Percentiles rank a stretch among this genome's conserved stretches.
Evolutionary conservation across 257 asterid genomes (phyloP).

Genomic region (Capsicum baccatum): DNA sequence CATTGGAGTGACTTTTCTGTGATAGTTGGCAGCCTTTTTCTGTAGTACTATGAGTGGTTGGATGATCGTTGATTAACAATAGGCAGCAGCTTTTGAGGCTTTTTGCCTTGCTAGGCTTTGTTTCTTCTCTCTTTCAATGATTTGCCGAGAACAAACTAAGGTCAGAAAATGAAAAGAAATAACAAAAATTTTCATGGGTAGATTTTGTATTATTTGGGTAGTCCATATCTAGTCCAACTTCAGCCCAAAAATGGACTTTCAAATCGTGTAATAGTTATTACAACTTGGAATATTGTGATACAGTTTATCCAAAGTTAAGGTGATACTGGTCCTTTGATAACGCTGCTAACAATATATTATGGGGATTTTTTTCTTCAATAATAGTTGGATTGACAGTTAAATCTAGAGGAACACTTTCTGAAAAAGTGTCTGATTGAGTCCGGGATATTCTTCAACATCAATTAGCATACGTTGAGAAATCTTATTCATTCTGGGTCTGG

Average conservation of each 20-base stretch:
- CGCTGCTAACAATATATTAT: not conserved
- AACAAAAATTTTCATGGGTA: not conserved
- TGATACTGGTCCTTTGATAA: constrained; percentile 14
- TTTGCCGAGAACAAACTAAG: not conserved
- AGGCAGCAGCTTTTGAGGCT: not conserved
- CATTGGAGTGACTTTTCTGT: not conserved
- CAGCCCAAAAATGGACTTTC: not conserved
- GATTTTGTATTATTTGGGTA: not conserved
- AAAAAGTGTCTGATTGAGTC: constrained; percentile 7
- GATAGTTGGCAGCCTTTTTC: not conserved
- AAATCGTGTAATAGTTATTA: not conserved
- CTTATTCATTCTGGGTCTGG: constrained; percentile 2
- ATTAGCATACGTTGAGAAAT: not conserved
- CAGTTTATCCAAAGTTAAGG: constrained; percentile 11
- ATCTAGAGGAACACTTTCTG: not conserved
- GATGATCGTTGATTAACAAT: constrained; percentile 15
- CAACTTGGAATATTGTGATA: not conserved
- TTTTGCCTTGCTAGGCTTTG: not conserved
- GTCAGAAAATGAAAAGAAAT: not conserved
- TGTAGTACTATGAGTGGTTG: not conserved
- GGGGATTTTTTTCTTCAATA: not conserved
- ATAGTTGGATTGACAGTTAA: constrained; percentile 21
- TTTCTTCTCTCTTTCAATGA: not conserved
- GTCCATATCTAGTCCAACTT: constrained; percentile 15
- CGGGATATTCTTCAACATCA: constrained; percentile 6